A percentile compares a stretch with the other conserved stretches of the same genome.
These are phyloP conservation scores for Annulohypoxylon stygium DNA, from an alignment of 495 filamentous ascomycete genomes.

Conservation along the genomic window DNA sequence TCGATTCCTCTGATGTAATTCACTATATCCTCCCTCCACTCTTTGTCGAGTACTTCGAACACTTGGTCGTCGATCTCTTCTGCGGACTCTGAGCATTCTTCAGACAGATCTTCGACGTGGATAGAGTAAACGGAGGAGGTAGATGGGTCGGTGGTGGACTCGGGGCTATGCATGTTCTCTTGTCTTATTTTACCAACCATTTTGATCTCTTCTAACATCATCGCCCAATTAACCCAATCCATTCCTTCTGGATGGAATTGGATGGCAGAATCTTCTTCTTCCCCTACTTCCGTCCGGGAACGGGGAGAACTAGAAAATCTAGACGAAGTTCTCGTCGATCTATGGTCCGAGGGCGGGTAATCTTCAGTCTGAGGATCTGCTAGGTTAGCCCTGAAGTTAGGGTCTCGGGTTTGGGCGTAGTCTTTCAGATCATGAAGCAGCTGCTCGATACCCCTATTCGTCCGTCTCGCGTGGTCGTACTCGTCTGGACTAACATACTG, in stretches of 20 bases:
- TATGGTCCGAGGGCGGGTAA: not conserved
- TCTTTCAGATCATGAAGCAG: slow-evolving; percentile 6
- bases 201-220: not conserved
- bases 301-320: not conserved
- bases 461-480: slow-evolving; percentile 15
- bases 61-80: not conserved
- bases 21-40: not conserved
- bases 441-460: slow-evolving; percentile 4
- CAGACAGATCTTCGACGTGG: too few relatives aligned
- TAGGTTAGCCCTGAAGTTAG: not conserved
- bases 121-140: not conserved
- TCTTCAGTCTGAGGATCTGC: not conserved
- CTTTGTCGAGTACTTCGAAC: too few relatives aligned
- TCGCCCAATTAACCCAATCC: not conserved
- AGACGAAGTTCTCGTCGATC: not conserved
- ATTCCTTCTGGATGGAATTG: not conserved
- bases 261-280: not conserved
- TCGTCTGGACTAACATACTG: slow-evolving; percentile 9
- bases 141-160: not conserved
- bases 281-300: not conserved
- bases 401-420: not conserved
- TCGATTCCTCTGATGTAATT: not conserved
- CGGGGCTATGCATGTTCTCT: not conserved
- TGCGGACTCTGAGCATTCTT: not conserved
- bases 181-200: not conserved